A percentile compares a stretch with the other conserved stretches of the same genome.
Conservation (phyloP, 768 basidiomycete genomes). For the Pulveroboletus ravenelii region DNA sequence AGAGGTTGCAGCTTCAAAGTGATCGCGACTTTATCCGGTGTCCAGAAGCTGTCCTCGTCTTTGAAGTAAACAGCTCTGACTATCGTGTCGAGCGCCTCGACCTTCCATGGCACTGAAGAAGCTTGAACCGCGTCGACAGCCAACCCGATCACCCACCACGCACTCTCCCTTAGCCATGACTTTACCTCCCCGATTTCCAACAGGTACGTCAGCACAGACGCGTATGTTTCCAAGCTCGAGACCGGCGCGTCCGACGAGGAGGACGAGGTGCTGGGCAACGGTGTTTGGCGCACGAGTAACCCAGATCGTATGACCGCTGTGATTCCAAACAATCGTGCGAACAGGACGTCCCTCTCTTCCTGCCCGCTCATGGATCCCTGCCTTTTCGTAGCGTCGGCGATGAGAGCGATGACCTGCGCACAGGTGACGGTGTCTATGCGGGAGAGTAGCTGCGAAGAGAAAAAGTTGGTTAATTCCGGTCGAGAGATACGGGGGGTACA, state of each 20-base stretch:
- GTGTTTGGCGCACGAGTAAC: conserved; percentile 59
- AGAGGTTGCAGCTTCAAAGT: conserved; percentile 63
- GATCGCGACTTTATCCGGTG: conserved; percentile 84
- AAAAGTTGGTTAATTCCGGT: background rate
- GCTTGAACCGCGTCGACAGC: conserved; percentile 56
- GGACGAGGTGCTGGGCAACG: conserved; percentile 50
- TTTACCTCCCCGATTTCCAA: conserved; percentile 74
- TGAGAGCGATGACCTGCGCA: conserved; percentile 68
- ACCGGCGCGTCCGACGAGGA: conserved; percentile 50
- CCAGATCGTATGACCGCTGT: conserved; percentile 83
- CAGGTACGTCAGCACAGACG: conserved; percentile 54
- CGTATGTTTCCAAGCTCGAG: conserved; percentile 58
- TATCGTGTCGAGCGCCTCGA: conserved; percentile 50
- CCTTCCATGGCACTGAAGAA: conserved; percentile 67
- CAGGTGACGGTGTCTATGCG: conserved; percentile 75
- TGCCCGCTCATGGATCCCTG: conserved; percentile 80
- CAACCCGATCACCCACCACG: conserved; percentile 76
- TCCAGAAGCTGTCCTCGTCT: conserved; percentile 47
- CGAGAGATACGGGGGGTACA: conserved; percentile 17
- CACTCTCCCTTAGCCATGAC: conserved; percentile 87
- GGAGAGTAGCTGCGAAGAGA: conserved; percentile 60
- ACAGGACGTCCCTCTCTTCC: conserved; percentile 89
- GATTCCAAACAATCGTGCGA: conserved; percentile 89
- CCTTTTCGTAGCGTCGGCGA: conserved; percentile 65
- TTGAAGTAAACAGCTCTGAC: conserved; percentile 46